A percentile compares a stretch with the other conserved stretches of the same genome.
These are phyloP conservation scores for Batrachochytrium dendrobatidis DNA, from an alignment of 371 early-diverging fungal species.

Conservation along the genomic window DNA sequence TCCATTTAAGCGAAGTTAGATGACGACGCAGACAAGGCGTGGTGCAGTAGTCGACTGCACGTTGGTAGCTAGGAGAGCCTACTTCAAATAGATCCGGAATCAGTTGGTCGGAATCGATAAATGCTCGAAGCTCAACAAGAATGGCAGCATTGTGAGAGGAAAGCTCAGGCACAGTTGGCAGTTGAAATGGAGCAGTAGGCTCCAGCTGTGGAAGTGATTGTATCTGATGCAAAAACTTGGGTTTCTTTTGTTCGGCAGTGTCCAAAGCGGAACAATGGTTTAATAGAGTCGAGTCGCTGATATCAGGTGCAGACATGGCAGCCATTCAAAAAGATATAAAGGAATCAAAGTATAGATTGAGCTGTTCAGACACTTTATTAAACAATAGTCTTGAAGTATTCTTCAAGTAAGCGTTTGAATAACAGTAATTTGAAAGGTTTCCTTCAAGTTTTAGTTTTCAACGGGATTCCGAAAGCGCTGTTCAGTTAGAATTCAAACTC, in stretches of 20 bases:
- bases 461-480: too few species aligned
- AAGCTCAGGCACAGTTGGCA: background rate
- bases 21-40: background rate
- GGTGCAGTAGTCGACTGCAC: background rate
- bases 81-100: background rate
- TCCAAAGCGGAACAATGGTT: background rate
- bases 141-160: background rate
- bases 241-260: too few species aligned
- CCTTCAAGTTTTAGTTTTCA: too few species aligned
- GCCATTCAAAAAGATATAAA: too few species aligned
- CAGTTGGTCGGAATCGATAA: background rate
- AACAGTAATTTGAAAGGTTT: too few species aligned
- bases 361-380: too few species aligned
- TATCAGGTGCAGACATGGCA: too few species aligned
- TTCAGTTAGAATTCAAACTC: too few species aligned
- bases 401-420: too few species aligned
- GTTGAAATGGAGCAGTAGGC: background rate
- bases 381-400: too few species aligned
- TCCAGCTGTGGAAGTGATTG: background rate
- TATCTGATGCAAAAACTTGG: background rate
- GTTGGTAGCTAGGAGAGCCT: background rate
- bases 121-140: background rate
- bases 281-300: background rate
- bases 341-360: too few species aligned
- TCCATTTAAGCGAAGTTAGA: background rate